Conservation (phyloP, 345 rosid species). For the Citrus reticulata region DNA sequence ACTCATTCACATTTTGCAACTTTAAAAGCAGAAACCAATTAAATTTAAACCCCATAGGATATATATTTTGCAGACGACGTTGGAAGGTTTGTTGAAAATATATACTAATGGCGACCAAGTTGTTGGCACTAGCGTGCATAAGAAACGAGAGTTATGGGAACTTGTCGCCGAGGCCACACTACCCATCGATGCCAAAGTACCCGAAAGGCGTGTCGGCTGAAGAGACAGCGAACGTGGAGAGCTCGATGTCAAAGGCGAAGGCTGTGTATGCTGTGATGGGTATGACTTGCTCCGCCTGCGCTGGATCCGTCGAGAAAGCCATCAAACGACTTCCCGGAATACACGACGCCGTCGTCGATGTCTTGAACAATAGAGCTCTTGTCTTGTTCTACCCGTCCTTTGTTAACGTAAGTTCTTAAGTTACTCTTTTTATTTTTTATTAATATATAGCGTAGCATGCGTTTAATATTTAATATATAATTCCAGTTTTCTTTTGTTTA, state of each 20-base stretch:
- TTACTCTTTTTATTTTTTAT: no score
- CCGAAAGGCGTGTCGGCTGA: slow-evolving; percentile 43
- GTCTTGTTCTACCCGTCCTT: slow-evolving; percentile 58
- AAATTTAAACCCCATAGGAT: not conserved
- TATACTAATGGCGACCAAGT: slow-evolving; percentile 60
- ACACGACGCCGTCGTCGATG: slow-evolving; percentile 70
- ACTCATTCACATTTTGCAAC: not conserved
- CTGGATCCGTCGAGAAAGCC: slow-evolving; percentile 91
- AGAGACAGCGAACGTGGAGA: slow-evolving; percentile 20
- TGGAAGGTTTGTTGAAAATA: not conserved
- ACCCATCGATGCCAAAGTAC: slow-evolving; percentile 67
- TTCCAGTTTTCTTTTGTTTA: no score
- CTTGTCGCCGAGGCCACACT: slow-evolving; percentile 48
- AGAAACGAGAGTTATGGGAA: slow-evolving; percentile 44
- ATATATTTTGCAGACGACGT: not conserved
- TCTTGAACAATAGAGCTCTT: slow-evolving; percentile 61
- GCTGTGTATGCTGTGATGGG: slow-evolving; percentile 69
- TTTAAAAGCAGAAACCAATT: not conserved
- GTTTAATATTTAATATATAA: no score
- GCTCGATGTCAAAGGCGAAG: slow-evolving; percentile 43
- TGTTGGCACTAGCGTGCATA: slow-evolving; percentile 60
- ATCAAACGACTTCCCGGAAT: slow-evolving; percentile 86
- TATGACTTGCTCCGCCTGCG: slow-evolving; percentile 91
- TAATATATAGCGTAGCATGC: no score
- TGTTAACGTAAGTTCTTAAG: slow-evolving; percentile 47